Evolutionary conservation across 306 rosid species (phyloP).

Genomic region (Malus orientalis): DNA sequence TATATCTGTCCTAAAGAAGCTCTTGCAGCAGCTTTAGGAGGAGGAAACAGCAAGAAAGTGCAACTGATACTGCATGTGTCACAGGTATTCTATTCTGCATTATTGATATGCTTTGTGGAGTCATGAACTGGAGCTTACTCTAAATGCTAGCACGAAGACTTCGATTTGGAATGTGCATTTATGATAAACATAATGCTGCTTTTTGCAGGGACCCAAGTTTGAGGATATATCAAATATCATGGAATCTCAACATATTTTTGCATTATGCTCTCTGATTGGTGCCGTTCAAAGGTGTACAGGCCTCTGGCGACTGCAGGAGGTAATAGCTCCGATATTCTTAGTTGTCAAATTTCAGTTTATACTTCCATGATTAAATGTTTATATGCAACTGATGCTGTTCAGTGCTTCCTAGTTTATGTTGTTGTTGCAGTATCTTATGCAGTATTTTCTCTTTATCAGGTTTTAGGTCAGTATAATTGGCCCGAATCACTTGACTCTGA

Average conservation of each 20-base stretch:
- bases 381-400: neutral
- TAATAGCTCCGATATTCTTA: slow-evolving; percentile 11
- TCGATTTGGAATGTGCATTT: slow-evolving; percentile 4
- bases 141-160: slow-evolving; percentile 3
- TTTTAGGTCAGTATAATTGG: slow-evolving; percentile 63
- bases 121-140: neutral
- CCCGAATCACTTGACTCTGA: slow-evolving; percentile 73
- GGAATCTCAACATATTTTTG: slow-evolving; percentile 42
- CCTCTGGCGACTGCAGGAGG: slow-evolving; percentile 72
- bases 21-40: slow-evolving; percentile 61
- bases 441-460: slow-evolving; percentile 26
- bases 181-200: slow-evolving; percentile 12
- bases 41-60: slow-evolving; percentile 47
- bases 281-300: slow-evolving; percentile 65
- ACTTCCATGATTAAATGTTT: too few species aligned
- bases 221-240: slow-evolving; percentile 45
- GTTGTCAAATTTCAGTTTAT: neutral
- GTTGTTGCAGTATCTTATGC: slow-evolving; percentile 8
- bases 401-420: neutral
- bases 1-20: slow-evolving; percentile 61
- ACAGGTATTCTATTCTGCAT: slow-evolving; percentile 30
- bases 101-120: slow-evolving; percentile 14
- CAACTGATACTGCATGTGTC: slow-evolving; percentile 43
- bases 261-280: slow-evolving; percentile 54
- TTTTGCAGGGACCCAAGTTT: slow-evolving; percentile 54